A percentile compares a stretch with the other conserved stretches of the same genome.
These are phyloP conservation scores for Aquilaria sinensis DNA, from an alignment of 345 rosid genomes.

Conservation along the genomic window DNA sequence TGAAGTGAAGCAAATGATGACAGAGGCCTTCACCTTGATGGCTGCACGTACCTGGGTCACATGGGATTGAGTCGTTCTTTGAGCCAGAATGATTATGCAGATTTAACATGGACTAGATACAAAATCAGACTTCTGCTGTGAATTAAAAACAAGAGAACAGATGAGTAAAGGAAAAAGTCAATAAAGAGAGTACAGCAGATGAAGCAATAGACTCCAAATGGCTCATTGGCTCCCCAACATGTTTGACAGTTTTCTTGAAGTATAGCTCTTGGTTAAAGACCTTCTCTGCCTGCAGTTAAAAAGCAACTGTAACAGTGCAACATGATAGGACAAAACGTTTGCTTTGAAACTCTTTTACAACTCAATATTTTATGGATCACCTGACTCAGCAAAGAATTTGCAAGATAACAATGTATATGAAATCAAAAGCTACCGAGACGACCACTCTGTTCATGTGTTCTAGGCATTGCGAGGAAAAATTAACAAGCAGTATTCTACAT, in stretches of 20 bases:
- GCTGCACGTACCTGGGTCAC: conserved; percentile 59
- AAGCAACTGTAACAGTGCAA: background rate
- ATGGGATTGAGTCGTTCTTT: conserved; percentile 2
- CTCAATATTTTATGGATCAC: no score
- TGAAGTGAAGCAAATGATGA: conserved; percentile 73
- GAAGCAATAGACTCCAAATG: conserved; percentile 98
- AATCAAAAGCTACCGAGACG: no score
- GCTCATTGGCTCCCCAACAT: conserved; percentile 93
- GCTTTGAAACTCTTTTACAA: no score
- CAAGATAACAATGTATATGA: no score
- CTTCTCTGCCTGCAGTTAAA: conserved; percentile 73
- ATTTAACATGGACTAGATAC: background rate
- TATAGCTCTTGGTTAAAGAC: conserved; percentile 90
- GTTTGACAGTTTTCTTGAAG: conserved; percentile 86
- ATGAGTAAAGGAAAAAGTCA: background rate
- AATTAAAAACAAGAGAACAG: background rate
- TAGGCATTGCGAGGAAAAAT: no score
- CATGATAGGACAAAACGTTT: background rate
- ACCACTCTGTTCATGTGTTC: no score
- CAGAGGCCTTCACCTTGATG: conserved; percentile 78
- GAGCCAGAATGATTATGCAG: background rate
- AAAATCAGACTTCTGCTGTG: conserved; percentile 1
- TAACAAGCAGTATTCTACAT: no score
- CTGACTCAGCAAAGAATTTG: no score
- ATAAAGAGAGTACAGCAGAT: conserved; percentile 62